Percentiles rank a stretch among this genome's conserved stretches.
These are phyloP conservation scores for Ampelomyces quisqualis DNA, from an alignment of 2,329 filamentous ascomycete species.

Conservation along the genomic window DNA sequence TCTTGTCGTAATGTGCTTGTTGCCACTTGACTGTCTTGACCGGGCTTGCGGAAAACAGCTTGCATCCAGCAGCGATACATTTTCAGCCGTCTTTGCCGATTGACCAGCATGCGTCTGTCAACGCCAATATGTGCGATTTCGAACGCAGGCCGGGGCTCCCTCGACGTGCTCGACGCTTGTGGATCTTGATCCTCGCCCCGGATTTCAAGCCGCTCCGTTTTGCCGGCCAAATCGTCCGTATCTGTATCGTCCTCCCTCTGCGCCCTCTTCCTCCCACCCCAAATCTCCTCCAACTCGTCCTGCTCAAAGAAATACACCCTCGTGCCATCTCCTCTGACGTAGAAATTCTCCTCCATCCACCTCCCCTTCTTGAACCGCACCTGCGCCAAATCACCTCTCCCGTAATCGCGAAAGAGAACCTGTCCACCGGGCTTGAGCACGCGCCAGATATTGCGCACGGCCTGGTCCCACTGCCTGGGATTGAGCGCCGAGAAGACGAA, in stretches of 20 bases:
- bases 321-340: constrained; percentile 91
- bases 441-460: constrained; percentile 76
- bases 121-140: constrained; percentile 76
- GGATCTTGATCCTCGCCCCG: constrained; percentile 5
- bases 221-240: constrained; percentile 1
- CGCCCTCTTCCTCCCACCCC: constrained; percentile 53
- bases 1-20: constrained; percentile 40
- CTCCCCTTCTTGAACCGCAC: constrained; percentile 95
- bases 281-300: constrained; percentile 77
- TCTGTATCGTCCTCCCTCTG: neutral
- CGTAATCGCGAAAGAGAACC: constrained; percentile 95
- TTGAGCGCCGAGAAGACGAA: constrained; percentile 95
- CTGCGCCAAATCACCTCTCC: constrained; percentile 90
- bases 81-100: constrained; percentile 84
- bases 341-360: constrained; percentile 95
- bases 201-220: constrained; percentile 8
- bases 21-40: constrained; percentile 31
- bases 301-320: constrained; percentile 96
- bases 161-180: constrained; percentile 4
- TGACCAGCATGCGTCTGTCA: constrained; percentile 87
- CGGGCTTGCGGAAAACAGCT: constrained; percentile 70
- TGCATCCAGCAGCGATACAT: constrained; percentile 99
- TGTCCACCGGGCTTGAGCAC: constrained; percentile 90
- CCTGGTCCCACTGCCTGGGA: constrained; percentile 79
- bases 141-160: constrained; percentile 47